Evolutionary conservation across 148 eudicot species (phyloP).

Genomic region (Selenicereus undatus): DNA sequence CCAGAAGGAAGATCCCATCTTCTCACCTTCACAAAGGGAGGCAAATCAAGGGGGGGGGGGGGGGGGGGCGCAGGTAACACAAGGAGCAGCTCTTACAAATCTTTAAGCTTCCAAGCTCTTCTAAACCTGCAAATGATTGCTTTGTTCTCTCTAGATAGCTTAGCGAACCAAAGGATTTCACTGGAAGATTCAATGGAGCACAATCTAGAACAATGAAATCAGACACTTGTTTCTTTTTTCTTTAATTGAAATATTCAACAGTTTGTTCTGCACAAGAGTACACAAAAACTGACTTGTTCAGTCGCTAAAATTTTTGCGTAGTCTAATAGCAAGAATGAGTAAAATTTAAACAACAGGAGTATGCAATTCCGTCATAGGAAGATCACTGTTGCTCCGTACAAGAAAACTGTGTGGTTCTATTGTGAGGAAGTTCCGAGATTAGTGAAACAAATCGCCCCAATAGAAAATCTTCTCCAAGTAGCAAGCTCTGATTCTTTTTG

Average conservation of each 20-base stretch:
- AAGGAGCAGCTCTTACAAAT: neutral
- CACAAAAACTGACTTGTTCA: neutral
- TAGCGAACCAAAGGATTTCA: neutral
- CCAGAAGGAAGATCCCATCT: conserved; percentile 5
- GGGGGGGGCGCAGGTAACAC: neutral
- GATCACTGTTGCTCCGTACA: neutral
- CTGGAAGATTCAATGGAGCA: neutral
- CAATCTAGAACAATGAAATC: neutral
- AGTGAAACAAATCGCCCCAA: neutral
- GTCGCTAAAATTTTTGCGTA: neutral
- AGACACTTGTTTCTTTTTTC: neutral
- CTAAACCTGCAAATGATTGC: neutral
- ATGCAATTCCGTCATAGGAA: neutral
- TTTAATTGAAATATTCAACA: neutral
- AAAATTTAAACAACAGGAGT: neutral
- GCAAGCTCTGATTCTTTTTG: neutral
- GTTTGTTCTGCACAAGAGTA: neutral
- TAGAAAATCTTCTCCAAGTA: neutral
- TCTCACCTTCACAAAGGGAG: neutral
- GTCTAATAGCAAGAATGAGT: neutral
- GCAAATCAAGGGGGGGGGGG: neutral
- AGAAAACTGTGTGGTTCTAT: neutral
- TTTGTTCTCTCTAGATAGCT: neutral
- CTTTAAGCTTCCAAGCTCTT: neutral
- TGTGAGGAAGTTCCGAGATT: neutral